phyloP scores from a whole-genome alignment of 2,329 filamentous ascomycete genomes.

The Apiospora saccharicola region DNA sequence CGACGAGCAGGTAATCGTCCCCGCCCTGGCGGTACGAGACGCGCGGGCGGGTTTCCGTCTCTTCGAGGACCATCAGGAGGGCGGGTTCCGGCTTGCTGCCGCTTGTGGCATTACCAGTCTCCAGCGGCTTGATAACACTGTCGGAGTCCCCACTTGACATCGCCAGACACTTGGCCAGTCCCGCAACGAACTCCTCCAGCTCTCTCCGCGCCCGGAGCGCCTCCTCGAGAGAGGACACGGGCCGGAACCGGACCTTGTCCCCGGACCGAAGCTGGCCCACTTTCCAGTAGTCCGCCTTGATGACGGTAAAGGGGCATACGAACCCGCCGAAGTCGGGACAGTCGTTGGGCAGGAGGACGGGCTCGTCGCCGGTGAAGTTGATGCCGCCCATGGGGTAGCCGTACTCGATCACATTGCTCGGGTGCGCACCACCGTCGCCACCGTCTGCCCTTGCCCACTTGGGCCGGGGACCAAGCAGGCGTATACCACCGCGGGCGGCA shows the following conservation, averaged over 20 bases:
- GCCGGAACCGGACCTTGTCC: slow-evolving; percentile 58
- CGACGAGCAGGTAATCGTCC: slow-evolving; percentile 62
- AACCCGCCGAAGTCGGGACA: slow-evolving; percentile 69
- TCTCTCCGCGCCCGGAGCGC: slow-evolving; percentile 46
- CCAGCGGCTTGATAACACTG: not conserved
- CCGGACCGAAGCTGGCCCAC: slow-evolving; percentile 68
- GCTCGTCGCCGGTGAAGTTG: slow-evolving; percentile 68
- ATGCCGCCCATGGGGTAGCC: slow-evolving; percentile 65
- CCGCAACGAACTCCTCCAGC: not conserved
- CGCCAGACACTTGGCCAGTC: not conserved
- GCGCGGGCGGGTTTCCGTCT: slow-evolving; percentile 44
- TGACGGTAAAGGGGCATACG: slow-evolving; percentile 61
- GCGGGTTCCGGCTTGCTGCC: not conserved
- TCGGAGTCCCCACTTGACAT: rapidly evolving
- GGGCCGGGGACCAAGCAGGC: slow-evolving; percentile 64
- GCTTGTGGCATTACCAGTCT: not conserved
- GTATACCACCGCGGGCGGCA: slow-evolving; percentile 65
- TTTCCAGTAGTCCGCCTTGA: slow-evolving; percentile 67
- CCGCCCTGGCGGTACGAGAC: slow-evolving; percentile 52
- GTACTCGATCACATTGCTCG: slow-evolving; percentile 65
- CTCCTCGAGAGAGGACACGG: slow-evolving; percentile 59
- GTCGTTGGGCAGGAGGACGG: slow-evolving; percentile 66
- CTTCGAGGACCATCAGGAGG: slow-evolving; percentile 34
- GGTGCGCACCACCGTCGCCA: slow-evolving; percentile 69
- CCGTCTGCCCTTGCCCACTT: slow-evolving; percentile 66